Evolutionary conservation across 371 early-diverging fungal species (phyloP), one percentile per base, ranked within the genome.

Genomic region (Rhizopus delemar): DNA sequence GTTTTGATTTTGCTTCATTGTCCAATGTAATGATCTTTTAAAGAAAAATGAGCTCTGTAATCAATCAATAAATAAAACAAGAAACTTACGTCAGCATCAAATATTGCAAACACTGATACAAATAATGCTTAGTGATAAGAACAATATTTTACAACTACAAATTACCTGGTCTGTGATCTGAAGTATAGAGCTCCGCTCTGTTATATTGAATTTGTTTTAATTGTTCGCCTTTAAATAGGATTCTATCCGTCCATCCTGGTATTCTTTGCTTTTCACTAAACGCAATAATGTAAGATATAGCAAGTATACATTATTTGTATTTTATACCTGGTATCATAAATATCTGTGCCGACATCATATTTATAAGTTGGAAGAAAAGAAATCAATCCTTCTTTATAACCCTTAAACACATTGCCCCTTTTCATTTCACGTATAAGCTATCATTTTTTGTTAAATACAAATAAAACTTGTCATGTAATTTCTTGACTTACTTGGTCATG

Each of bases 341-440:
- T 58, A 58, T 84, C 77, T 0, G 91, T 91, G 0, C 94, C 93
- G 60, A 87, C 86, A 63, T 95, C 92, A 68, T 90, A 97, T 70
- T 96, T 96, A 78, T 98, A 98, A 0, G 98, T 98, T 1, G 99
- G 99, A 13, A 79, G 73, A 68, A 98, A 98, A 0, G 74, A 79
- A 29, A 97, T 88, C 0, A 74, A 76, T 0, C 88, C 92, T 74
- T 98, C 98, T 34, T 80, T 67, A 69, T 90, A 98, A 0, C 84
- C 90, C 5, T 58, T 72, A 65, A 98, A 98, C 13, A 86, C 86
- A 11, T 69, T 66, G 0, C 89, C 87, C 4, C 66, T 59, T 6
- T 71, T 77, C 75, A 89, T 86, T 68, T 89, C 86, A 33, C 78
- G 66, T 54, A 69, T 70, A 13, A 96, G 83, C 84, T 96, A 86